These are phyloP conservation scores for Sphaerulina vaccinii DNA, from an alignment of 2,329 filamentous ascomycete genomes.

Conservation along the genomic window DNA sequence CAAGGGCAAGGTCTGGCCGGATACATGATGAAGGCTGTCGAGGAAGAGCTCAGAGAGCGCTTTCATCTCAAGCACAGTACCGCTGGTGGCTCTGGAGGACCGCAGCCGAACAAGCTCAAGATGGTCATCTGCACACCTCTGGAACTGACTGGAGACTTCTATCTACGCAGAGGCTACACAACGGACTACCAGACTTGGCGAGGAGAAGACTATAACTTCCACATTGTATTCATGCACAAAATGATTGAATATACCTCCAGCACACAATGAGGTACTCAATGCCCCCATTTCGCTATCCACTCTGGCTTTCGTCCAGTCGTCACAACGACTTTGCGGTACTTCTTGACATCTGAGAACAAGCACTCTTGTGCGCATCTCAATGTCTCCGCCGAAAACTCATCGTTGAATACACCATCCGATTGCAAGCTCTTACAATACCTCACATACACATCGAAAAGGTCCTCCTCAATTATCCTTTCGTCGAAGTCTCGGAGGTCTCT, in stretches of 20 bases:
- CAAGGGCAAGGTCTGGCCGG: slow-evolving; percentile 19
- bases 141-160: slow-evolving; percentile 19
- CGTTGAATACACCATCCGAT: background rate
- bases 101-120: slow-evolving; percentile 5
- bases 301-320: slow-evolving; percentile 3
- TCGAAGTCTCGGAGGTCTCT: no score
- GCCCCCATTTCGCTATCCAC: background rate
- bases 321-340: background rate
- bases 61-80: slow-evolving; percentile 4
- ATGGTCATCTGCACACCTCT: slow-evolving; percentile 18
- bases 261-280: background rate
- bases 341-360: background rate
- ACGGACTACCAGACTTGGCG: slow-evolving; percentile 18
- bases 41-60: slow-evolving; percentile 9
- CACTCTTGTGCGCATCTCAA: background rate
- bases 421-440: background rate
- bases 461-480: no score
- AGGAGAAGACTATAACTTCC: slow-evolving; percentile 21
- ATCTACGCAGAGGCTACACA: slow-evolving; percentile 17
- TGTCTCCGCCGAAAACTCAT: background rate
- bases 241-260: slow-evolving; percentile 1
- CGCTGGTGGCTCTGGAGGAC: background rate
- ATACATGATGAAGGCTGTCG: slow-evolving; percentile 17
- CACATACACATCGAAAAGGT: no score
- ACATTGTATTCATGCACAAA: slow-evolving; percentile 20